Evolutionary conservation across 2,329 filamentous ascomycete species (phyloP).

Genomic region (Hypoxylon sp.): DNA sequence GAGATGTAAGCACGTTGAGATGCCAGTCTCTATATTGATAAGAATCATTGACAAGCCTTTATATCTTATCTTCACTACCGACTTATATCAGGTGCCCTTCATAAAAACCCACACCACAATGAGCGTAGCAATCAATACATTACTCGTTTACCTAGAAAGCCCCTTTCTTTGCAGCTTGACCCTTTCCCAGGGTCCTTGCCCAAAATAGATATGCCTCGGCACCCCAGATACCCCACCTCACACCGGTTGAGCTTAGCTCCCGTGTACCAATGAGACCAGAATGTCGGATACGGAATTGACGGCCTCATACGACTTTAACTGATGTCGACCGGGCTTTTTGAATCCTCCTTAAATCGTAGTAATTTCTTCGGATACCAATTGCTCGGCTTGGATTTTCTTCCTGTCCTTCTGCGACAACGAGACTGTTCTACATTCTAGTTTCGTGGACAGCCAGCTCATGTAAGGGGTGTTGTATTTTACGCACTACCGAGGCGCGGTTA

Average conservation of each 20-base stretch:
- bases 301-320: background rate
- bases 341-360: background rate
- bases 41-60: background rate
- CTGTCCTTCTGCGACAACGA: background rate
- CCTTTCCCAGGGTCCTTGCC: constrained; percentile 5
- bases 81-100: too few species aligned
- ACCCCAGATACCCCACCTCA: constrained; percentile 46
- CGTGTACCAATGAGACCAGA: constrained; percentile 10
- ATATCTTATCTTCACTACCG: background rate
- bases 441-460: background rate
- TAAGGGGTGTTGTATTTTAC: background rate
- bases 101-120: background rate
- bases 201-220: constrained; percentile 49
- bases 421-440: background rate
- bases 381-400: background rate
- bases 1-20: background rate
- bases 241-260: constrained; percentile 24
- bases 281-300: constrained; percentile 1
- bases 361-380: background rate
- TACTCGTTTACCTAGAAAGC: background rate
- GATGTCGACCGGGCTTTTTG: background rate
- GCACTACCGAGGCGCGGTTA: background rate
- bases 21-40: background rate
- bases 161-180: background rate
- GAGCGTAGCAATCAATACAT: background rate